Evolutionary conservation across 768 basidiomycete species (phyloP), one percentile per base, ranked within the genome.

Genomic region (Tylopilus vinaceipallidus): DNA sequence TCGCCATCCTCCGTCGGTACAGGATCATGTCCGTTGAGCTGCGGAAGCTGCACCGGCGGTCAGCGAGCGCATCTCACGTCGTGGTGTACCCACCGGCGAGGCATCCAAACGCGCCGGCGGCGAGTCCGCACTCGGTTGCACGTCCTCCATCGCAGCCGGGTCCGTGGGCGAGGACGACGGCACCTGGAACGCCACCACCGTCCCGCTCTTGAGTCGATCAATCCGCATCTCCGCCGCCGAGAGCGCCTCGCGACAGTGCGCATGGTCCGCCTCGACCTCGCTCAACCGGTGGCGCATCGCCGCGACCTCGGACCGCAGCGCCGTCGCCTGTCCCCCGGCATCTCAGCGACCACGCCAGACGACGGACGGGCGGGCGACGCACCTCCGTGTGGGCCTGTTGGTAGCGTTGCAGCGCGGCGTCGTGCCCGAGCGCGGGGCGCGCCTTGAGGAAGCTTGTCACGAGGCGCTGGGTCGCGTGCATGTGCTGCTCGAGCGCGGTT

Each of bases 81-180:
- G 71, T 75, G 8, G 19, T 73, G 75, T 76, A 86, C 87, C 81
- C 79, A 88, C 87, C 74, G 73, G 77, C 69, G n/a, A n/a, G n/a
- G n/a, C n/a, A n/a, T n/a, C n/a, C n/a, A n/a, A n/a, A 86, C 87
- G 81, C 79, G 88, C 87, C 74, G 73, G 77, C 68, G 84, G 81
- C 75, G 83, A 78, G 72, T 77, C 80, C 69, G 78, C 75, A 69
- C 73, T 73, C 59, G 65, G 66, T 64, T 70, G 72, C 55, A 54
- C 44, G 6, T 58, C 65, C 35, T 72, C 63, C 48, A 58, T 59
- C 10, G 40, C 50, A 11, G 36, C 60, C 44, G 71, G 75, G 32
- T 65, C 60, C 45, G 63, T 67, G 19, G 61, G 61, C 16, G 71
- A 56, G 37, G 69, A 57, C 42, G 70, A 57, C 47, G 68, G 73